phyloP scores from a whole-genome alignment of 192 early-diverging fungal species.

The Backusella morwellensis region DNA sequence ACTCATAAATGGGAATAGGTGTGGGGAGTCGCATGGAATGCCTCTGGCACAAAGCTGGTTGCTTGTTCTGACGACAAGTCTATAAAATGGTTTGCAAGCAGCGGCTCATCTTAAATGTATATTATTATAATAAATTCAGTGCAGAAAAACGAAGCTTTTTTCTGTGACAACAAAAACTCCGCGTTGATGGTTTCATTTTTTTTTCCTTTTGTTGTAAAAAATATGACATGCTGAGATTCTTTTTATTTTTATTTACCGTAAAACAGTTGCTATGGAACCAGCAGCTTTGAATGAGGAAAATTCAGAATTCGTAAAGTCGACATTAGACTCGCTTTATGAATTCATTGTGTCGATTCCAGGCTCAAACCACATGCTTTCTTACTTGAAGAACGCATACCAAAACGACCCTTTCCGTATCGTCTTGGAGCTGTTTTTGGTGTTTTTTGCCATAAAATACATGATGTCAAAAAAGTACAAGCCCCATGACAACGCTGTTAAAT shows the following conservation, averaged over 20 bases:
- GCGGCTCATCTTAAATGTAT: conserved; percentile 28
- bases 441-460: conserved; percentile 90
- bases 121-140: background rate
- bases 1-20: conserved; percentile 43
- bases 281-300: conserved; percentile 21
- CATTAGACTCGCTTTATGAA: conserved; percentile 39
- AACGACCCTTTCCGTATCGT: conserved; percentile 89
- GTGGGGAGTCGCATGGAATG: conserved; percentile 82
- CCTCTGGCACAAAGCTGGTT: conserved; percentile 69
- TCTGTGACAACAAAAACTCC: background rate
- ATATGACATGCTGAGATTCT: background rate
- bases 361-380: conserved; percentile 68
- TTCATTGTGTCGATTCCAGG: conserved; percentile 62
- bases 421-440: conserved; percentile 79
- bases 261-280: conserved; percentile 15
- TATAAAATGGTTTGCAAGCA: conserved; percentile 47
- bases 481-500: conserved; percentile 70
- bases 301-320: conserved; percentile 43
- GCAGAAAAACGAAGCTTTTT: too few relatives aligned
- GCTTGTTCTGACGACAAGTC: conserved; percentile 71
- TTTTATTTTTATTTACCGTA: background rate
- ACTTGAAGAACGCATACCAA: conserved; percentile 90
- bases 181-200: background rate
- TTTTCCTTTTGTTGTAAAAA: background rate
- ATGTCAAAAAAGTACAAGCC: conserved; percentile 78